Conservation (phyloP, 768 basidiomycete species). For the Tubosaeta brunneosetosa region DNA sequence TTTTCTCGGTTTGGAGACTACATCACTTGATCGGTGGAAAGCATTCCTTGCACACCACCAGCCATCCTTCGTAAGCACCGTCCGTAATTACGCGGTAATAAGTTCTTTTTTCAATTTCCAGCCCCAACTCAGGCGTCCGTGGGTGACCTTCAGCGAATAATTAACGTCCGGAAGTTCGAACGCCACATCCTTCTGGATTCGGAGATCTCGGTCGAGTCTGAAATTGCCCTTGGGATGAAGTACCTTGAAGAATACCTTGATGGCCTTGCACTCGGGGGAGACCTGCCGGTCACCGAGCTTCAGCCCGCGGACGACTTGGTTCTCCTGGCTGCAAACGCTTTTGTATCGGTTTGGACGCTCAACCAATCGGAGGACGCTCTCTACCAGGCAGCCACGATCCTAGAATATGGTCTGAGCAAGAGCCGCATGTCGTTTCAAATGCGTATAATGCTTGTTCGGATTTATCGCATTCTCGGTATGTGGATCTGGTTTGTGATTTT, state of each 20-base stretch:
- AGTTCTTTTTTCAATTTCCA: conserved; percentile 15
- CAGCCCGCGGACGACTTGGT: conserved; percentile 86
- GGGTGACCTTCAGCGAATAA: conserved; percentile 56
- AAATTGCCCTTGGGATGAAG: conserved; percentile 45
- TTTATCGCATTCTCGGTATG: conserved; percentile 79
- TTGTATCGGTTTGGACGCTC: conserved; percentile 60
- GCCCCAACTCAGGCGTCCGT: conserved; percentile 39
- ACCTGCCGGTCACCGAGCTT: conserved; percentile 69
- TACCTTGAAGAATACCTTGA: conserved; percentile 63
- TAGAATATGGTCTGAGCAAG: conserved; percentile 67
- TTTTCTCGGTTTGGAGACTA: conserved; percentile 50
- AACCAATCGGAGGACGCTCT: conserved; percentile 54
- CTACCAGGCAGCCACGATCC: conserved; percentile 55
- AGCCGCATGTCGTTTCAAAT: conserved; percentile 80
- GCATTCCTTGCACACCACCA: conserved; percentile 47
- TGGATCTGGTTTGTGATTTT: background rate
- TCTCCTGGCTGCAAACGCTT: conserved; percentile 65
- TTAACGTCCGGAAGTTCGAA: conserved; percentile 73
- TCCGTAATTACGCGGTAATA: conserved; percentile 5
- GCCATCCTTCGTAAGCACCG: conserved; percentile 43
- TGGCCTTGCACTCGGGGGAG: conserved; percentile 60
- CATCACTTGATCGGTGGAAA: conserved; percentile 48
- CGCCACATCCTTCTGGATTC: conserved; percentile 52
- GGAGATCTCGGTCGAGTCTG: conserved; percentile 53
- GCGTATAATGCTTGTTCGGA: conserved; percentile 68